Evolutionary conservation across 78 protist genomes (phyloP).

Genomic region (Dictyostelium brefeldianum): DNA sequence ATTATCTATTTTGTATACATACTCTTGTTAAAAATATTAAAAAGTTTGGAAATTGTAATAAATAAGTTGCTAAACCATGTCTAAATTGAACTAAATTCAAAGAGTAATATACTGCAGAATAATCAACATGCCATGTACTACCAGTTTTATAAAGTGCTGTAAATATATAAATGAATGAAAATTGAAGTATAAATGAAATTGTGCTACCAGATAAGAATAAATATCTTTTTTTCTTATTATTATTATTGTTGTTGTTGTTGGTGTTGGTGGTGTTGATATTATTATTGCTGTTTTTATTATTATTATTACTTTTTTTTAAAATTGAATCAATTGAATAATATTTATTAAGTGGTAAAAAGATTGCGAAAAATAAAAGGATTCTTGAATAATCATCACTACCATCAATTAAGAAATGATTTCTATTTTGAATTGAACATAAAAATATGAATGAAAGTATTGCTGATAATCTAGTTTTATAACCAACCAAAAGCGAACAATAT

Average conservation of each 20-base stretch:
- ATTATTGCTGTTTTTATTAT: neutral
- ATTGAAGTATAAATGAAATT: constrained; percentile 33
- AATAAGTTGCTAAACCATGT: constrained; percentile 23
- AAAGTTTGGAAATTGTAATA: constrained; percentile 42
- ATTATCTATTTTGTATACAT: neutral
- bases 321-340: constrained; percentile 39
- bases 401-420: constrained; percentile 52
- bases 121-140: constrained; percentile 43
- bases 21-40: constrained; percentile 49
- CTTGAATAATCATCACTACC: constrained; percentile 70
- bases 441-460: constrained; percentile 22
- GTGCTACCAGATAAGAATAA: neutral
- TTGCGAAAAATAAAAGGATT: constrained; percentile 25
- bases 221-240: neutral
- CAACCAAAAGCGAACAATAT: constrained; percentile 11
- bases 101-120: constrained; percentile 62
- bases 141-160: constrained; percentile 60
- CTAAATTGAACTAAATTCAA: constrained; percentile 45
- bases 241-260: neutral
- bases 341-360: constrained; percentile 37
- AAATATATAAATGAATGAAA: constrained; percentile 33
- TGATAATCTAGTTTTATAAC: constrained; percentile 41
- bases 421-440: constrained; percentile 53
- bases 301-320: neutral
- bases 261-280: neutral